These are phyloP conservation scores for Pythium aristosporum DNA, from an alignment of 352 stramenopile species.

Conservation along the genomic window DNA sequence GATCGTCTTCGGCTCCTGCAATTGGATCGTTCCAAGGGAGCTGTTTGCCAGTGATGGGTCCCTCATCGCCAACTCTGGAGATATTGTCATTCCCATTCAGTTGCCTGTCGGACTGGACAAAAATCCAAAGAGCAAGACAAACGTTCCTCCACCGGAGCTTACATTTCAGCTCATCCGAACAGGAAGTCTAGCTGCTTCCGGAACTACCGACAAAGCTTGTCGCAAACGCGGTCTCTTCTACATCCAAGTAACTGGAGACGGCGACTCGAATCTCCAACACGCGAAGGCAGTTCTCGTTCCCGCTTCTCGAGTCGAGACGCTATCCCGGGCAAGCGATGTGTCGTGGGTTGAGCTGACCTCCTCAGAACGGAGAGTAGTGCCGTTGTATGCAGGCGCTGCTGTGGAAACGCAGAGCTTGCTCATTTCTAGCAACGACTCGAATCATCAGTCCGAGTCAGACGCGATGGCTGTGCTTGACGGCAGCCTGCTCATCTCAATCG, in stretches of 20 bases:
- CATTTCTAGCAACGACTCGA: background rate
- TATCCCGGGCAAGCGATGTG: background rate
- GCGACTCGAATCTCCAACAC: background rate
- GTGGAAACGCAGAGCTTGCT: background rate
- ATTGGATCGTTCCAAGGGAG: slow-evolving; percentile 32
- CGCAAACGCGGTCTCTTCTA: slow-evolving; percentile 9
- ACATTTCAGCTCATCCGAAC: slow-evolving; percentile 7
- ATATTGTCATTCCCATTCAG: slow-evolving; percentile 17
- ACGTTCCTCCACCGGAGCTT: background rate
- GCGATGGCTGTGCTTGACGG: slow-evolving; percentile 4
- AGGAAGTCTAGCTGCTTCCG: background rate
- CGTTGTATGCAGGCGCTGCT: background rate
- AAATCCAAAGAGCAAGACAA: slow-evolving; percentile 4
- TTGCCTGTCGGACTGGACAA: slow-evolving; percentile 2
- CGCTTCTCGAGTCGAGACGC: background rate
- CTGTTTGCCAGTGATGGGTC: slow-evolving; percentile 6
- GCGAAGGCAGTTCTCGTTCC: slow-evolving; percentile 2
- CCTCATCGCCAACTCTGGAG: background rate
- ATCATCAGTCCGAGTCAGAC: background rate
- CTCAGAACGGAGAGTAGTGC: slow-evolving; percentile 9
- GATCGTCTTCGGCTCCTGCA: slow-evolving; percentile 27
- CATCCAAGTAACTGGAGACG: background rate
- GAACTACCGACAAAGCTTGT: background rate
- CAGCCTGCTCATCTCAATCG: background rate
- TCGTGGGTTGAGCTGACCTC: slow-evolving; percentile 6